Evolutionary conservation across 805 yeast species (phyloP).

Genomic region (Hanseniaspora opuntiae): DNA sequence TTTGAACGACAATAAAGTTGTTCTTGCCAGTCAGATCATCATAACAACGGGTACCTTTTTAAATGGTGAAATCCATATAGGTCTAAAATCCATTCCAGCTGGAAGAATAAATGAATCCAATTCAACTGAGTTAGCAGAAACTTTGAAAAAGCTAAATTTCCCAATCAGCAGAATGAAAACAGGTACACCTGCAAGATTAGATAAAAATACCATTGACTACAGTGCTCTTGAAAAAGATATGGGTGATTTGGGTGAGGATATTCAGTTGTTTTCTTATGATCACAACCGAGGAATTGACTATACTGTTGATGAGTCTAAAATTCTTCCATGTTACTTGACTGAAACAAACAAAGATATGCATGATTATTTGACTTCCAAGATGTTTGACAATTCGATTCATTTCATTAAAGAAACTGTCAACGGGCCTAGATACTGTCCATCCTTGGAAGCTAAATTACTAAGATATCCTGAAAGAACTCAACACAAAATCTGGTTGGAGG

Average conservation of each 20-base stretch:
- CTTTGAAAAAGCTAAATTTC: conserved; percentile 66
- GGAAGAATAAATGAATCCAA: conserved; percentile 92
- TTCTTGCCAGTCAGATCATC: conserved; percentile 56
- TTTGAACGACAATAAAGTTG: conserved; percentile 31
- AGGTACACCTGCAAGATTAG: conserved; percentile 90
- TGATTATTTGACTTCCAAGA: conserved; percentile 49
- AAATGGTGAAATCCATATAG: conserved; percentile 89
- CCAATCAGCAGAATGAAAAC: conserved; percentile 81
- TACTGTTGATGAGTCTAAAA: conserved; percentile 44
- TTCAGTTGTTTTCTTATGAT: conserved; percentile 53
- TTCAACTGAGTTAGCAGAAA: conserved; percentile 73
- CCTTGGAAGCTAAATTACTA: conserved; percentile 77
- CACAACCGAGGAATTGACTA: conserved; percentile 67
- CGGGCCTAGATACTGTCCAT: conserved; percentile 96
- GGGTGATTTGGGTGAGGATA: conserved; percentile 68
- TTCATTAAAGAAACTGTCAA: conserved; percentile 75
- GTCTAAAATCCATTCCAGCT: conserved; percentile 64
- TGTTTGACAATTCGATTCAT: conserved; percentile 66
- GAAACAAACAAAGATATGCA: conserved; percentile 66
- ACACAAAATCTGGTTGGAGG: conserved; percentile 90
- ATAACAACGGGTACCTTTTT: conserved; percentile 93
- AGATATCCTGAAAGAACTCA: conserved; percentile 62
- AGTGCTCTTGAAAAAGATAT: conserved; percentile 48
- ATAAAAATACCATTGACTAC: conserved; percentile 58
- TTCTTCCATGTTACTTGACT: conserved; percentile 64